Percentiles rank a stretch among this genome's conserved stretches.
Conservation (phyloP, 257 asterid species). For the Schizonepeta tenuifolia region DNA sequence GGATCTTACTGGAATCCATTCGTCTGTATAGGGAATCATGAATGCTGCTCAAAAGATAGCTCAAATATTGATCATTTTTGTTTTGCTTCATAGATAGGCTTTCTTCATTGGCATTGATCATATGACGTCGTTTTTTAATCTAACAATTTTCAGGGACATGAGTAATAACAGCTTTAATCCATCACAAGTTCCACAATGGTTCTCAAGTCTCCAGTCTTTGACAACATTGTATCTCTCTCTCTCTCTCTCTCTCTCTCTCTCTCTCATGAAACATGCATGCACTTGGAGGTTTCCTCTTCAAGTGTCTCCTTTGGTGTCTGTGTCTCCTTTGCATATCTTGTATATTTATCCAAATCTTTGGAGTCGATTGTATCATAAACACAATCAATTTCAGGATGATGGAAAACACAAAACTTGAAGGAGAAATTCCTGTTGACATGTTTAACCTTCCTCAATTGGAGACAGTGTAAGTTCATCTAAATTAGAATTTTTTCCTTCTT, state of each 20-base stretch:
- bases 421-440: constrained; percentile 56
- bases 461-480: constrained; percentile 60
- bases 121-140: background rate
- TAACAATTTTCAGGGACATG: constrained; percentile 73
- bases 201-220: constrained; percentile 64
- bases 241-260: constrained; percentile 11
- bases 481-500: background rate
- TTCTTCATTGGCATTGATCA: too few species aligned
- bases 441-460: constrained; percentile 69
- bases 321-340: background rate
- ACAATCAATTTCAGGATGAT: constrained; percentile 50
- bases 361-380: background rate
- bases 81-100: background rate
- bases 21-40: background rate
- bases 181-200: constrained; percentile 63
- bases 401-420: constrained; percentile 66
- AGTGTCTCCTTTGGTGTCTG: too few species aligned
- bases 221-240: constrained; percentile 70
- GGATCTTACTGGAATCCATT: background rate
- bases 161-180: constrained; percentile 77
- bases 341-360: background rate
- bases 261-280: background rate
- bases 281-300: too few species aligned
- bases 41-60: background rate
- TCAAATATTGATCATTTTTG: background rate